Base-by-base conservation (phyloP, 1,284 basidiomycete genomes). In the Heterobasidion occidentale region DNA sequence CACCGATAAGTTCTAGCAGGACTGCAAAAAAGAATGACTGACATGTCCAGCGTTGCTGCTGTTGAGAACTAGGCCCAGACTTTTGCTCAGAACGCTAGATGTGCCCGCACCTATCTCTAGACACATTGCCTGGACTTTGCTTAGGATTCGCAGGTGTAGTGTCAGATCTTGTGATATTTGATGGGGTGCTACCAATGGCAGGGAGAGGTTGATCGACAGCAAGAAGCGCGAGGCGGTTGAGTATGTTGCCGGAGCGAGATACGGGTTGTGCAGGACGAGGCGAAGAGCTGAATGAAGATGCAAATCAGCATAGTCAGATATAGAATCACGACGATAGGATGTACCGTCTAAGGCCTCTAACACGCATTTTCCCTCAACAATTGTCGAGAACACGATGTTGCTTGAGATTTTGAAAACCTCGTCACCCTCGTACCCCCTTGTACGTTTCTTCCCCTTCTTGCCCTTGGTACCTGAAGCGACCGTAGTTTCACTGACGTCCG, bases 391-490 rank as follows among this genome's bases (percentile, higher is more conserved):
- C 36, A 83, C 65, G 3, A 79, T 72, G 34, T 74, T 70, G 45
- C 77, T 73, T 1, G 78, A 73, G 5, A 74, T 67, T 54, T 80
- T 84, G 65, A 95, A 84, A 9, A 90, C 71, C 62, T 89, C 88
- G 61, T 92, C 91, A 33, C 86, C 90, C 65, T 90, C 89, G 53
- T 84, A 90, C 78, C 46, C 88, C 77, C 68, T 92, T 94, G 71
- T 88, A 94, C 51, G 83, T 81, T 63, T 84, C 65, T 76, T 84
- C 8, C 69, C 74, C 56, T 73, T 77, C 38, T 60, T 27, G 54
- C 62, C 46, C 50, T 61, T 27, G 60, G 61, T 34, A 17, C 38
- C 36, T 19, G 51, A 19, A 11, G 51, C 11, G 9, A 20, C 53
- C 2, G 63, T 59, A 27, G 61, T 64, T 14, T 57, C 65, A 56